Base-by-base conservation (phyloP, 2,329 filamentous ascomycete species). In the Monilinia fructigena region DNA sequence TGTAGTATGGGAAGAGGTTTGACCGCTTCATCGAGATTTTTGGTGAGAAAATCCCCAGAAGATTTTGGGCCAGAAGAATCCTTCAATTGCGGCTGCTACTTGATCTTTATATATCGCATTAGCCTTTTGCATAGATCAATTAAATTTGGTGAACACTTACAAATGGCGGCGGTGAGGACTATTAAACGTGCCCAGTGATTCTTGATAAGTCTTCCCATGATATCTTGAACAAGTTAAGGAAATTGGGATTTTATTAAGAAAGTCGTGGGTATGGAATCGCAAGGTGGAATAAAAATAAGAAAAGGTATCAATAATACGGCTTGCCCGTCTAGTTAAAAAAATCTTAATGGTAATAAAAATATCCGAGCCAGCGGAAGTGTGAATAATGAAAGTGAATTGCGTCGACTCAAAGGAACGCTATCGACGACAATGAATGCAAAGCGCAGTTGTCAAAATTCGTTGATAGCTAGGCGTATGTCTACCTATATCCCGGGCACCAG, bases 151-250 rank as follows among this genome's bases (percentile, higher is more conserved):
- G 68, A 61, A 60, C 56, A 72, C 81, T 45, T 79, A 82, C 80
- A 82, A 67, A 74, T 73, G 74, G 92, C 89, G 48, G 95, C 92
- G 38, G 91, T 92, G 77, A 99, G 82, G 79, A 96, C 85, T 76
- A 99, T 95, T 75, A 99, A 88, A 69, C 95, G 90, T 73, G 93
- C 95, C 92, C 92, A 97, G 83, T 99, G 95, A 82, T 98, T 98
- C 85, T 99, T 99, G 82, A 99, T 98, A 77, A 99, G 88, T 80
- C 90, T 95, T 79, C 95, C 95, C 95, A 99, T 99, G 38, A 52
- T 65, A 50, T 50, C 54, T 26, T 38, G 7, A 42, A 28, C 8
- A 26, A 16, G 38, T 55, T n/a, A 59, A 20, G 12, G 0, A 35
- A 31, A 14, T 18, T 14, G 40, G 12, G 12, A 16, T 42, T 16